Base-by-base conservation (phyloP, 192 early-diverging fungal species). In the Fimicolochytrium jonesii region DNA sequence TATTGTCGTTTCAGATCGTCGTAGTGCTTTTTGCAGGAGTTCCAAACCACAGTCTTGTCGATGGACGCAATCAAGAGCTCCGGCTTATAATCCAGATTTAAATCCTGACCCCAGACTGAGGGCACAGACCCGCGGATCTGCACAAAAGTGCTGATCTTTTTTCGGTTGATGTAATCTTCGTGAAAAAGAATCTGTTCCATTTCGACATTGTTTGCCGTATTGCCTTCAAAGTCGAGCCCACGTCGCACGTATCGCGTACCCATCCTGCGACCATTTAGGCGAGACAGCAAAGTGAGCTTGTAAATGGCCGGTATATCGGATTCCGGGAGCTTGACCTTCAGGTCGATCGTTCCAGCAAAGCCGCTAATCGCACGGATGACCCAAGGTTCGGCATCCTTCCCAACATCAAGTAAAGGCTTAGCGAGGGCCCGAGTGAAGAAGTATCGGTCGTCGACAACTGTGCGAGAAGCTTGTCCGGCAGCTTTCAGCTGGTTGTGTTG, bases 101-200 rank as follows among this genome's bases (percentile, higher is more conserved):
- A 63, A 33, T 73, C 69, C 66, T 83, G 81, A 5, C 68, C 65
- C 81, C 81, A 83, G 9, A 83, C 60, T 1, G 70, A 43, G 10
- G 81, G 81, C 10, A 68, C 81, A 25, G 74, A 77, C 6, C 81
- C 81, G 10, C 81, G 68, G 34, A 80, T n/a, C 56, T 83, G 81
- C 10, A 74, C 71, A 54, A 64, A 83, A 2, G 75, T 48, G 20
- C 67, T 43, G 50, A 83, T 69, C 7, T 51, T 59, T 18, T 69
- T 50, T 55, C 74, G 58, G 7, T 31, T 43, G 35, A 50, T 49
- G 54, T 68, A 76, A 52, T 83, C 76, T 55, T 80, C 68, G 42
- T 76, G 60, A 39, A 72, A 80, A 4, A 80, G 73, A 60, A 83
- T 78, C 60, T 83, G 81, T 57, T 83, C 81, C 81, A 83, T 83